phyloP scores from a whole-genome alignment of 129 eudicot species.

The Scalesia atractyloides region DNA sequence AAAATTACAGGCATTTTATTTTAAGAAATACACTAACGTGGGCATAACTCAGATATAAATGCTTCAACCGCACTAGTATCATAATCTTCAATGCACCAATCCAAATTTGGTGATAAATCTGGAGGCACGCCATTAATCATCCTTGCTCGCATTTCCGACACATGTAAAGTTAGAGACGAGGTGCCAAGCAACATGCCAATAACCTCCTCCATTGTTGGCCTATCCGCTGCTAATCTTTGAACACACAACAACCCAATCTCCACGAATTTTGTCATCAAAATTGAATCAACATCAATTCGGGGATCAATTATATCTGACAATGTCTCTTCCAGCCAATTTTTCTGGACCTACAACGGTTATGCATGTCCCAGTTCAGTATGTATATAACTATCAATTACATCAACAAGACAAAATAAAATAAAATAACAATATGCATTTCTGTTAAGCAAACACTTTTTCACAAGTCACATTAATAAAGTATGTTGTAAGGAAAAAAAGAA shows the following conservation, averaged over 20 bases:
- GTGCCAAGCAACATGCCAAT: neutral
- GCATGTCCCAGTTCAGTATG: neutral
- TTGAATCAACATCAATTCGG: neutral
- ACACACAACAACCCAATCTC: constrained; percentile 10
- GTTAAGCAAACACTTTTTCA: too few relatives aligned
- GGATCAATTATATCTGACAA: constrained; percentile 7
- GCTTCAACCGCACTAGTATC: constrained; percentile 5
- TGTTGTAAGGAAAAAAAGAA: neutral
- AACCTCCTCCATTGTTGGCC: constrained; percentile 16
- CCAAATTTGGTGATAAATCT: too few relatives aligned
- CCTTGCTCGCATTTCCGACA: neutral
- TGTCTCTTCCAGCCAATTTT: neutral
- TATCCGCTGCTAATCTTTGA: neutral
- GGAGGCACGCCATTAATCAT: neutral
- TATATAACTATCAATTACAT: neutral
- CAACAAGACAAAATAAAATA: neutral
- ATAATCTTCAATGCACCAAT: neutral
- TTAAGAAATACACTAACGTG: neutral
- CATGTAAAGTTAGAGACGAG: neutral
- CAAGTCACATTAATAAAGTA: neutral
- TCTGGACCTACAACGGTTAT: neutral
- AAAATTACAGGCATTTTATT: neutral
- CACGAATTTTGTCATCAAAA: neutral
- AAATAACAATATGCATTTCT: too few relatives aligned
- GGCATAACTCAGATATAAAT: neutral